These are phyloP conservation scores for Sistotremastrum suecicum DNA, from an alignment of 768 basidiomycete genomes.

Conservation along the genomic window DNA sequence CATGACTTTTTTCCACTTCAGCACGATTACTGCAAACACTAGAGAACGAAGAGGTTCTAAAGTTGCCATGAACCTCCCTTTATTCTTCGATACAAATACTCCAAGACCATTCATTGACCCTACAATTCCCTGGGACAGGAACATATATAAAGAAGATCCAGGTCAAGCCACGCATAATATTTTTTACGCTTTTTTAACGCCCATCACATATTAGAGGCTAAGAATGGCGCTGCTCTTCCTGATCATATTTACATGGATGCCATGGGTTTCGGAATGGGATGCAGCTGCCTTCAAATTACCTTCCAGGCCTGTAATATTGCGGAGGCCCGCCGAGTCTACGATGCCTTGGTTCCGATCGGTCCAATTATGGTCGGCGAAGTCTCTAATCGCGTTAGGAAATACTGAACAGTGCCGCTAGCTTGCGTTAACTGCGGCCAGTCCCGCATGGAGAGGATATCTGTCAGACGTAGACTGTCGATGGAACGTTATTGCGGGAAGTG, in stretches of 20 bases:
- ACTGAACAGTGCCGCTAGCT: slow-evolving; percentile 33
- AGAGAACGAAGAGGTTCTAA: slow-evolving; percentile 81
- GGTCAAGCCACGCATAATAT: slow-evolving; percentile 31
- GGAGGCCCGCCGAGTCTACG: slow-evolving; percentile 88
- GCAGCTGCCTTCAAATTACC: slow-evolving; percentile 92
- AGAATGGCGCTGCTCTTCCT: slow-evolving; percentile 70
- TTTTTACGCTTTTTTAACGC: slow-evolving; percentile 6
- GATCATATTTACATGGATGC: slow-evolving; percentile 98
- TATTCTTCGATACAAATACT: slow-evolving; percentile 80
- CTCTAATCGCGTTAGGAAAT: background rate
- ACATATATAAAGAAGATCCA: slow-evolving; percentile 71
- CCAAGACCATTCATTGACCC: slow-evolving; percentile 85
- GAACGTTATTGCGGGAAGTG: slow-evolving; percentile 98
- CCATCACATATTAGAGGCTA: slow-evolving; percentile 47
- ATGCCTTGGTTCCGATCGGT: slow-evolving; percentile 88
- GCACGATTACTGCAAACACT: slow-evolving; percentile 96
- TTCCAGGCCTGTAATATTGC: slow-evolving; percentile 93
- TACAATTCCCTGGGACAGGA: slow-evolving; percentile 77
- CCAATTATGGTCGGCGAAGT: slow-evolving; percentile 70
- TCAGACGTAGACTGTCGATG: slow-evolving; percentile 97
- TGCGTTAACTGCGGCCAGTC: slow-evolving; percentile 88
- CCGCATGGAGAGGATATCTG: slow-evolving; percentile 86
- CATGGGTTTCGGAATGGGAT: slow-evolving; percentile 99
- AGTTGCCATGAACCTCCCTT: slow-evolving; percentile 88
- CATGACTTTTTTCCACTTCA: slow-evolving; percentile 19